These are phyloP conservation scores for Nyssa sinensis DNA, from an alignment of 148 eudicot species.

Conservation along the genomic window DNA sequence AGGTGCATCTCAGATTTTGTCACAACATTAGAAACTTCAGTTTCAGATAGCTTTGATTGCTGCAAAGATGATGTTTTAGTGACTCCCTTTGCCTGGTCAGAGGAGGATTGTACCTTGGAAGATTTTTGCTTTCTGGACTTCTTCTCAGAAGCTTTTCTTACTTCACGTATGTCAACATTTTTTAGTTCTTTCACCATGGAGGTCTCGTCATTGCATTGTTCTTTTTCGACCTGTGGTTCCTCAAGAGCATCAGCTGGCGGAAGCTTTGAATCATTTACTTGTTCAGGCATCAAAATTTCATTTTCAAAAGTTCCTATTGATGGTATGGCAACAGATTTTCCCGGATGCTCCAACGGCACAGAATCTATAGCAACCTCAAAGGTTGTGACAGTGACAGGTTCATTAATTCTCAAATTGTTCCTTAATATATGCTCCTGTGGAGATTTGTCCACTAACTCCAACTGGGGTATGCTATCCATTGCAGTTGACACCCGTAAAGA, in stretches of 20 bases:
- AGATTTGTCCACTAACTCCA: conserved; percentile 26
- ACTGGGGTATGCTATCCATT: conserved; percentile 19
- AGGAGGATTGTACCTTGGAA: conserved; percentile 59
- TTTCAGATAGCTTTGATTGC: conserved; percentile 44
- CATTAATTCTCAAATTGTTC: conserved; percentile 17
- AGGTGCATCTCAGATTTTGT: conserved; percentile 27
- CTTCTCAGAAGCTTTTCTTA: conserved; percentile 64
- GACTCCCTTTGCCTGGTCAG: conserved; percentile 53
- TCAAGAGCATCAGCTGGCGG: conserved; percentile 10
- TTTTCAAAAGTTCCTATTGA: conserved; percentile 19
- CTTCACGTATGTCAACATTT: conserved; percentile 47
- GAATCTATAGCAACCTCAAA: conserved; percentile 19
- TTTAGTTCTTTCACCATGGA: conserved; percentile 43
- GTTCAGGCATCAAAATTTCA: conserved; percentile 23
- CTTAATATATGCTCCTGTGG: conserved; percentile 27
- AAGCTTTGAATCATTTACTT: conserved; percentile 21
- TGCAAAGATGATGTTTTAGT: conserved; percentile 36
- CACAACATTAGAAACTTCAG: conserved; percentile 23
- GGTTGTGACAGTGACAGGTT: conserved; percentile 17
- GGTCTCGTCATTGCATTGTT: conserved; percentile 30
- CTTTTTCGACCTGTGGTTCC: conserved; percentile 29
- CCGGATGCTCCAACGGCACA: too few species aligned
- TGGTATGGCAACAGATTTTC: conserved; percentile 22
- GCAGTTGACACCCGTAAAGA: conserved; percentile 20
- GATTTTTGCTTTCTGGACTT: conserved; percentile 75